Evolutionary conservation across 2,329 filamentous ascomycete species (phyloP), one percentile per base, ranked within the genome.

Genomic region (Alternaria longipes): DNA sequence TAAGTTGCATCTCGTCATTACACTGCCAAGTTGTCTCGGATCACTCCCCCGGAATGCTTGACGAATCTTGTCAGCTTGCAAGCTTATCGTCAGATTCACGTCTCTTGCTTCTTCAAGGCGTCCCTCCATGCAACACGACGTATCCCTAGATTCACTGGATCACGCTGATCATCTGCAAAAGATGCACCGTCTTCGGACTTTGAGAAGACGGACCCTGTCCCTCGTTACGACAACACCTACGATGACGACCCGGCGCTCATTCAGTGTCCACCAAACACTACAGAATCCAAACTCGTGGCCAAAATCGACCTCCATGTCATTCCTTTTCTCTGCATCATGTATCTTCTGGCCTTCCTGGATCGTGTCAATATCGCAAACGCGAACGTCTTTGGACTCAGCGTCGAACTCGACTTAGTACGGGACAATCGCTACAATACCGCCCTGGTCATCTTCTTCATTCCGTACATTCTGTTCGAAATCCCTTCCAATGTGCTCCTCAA

Each of bases 341-440:
- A 85, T 62, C 72, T 84, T n/a, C 70, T 84, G 14, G 81, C 81
- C 7, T 83, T 83, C 59, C 67, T 83, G n/a, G 81, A 83, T 56
- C 73, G 80, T 55, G 83, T 86, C 60, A 86, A 86, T 64, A 86
- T 86, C 51, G 76, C 81, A 34, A 86, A 86, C 62, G 84, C 84
- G 5, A 83, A 85, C 59, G 80, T 84, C 22, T 83, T 83, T 56
- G 82, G 83, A 12, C 74, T 86, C 11, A 80, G 80, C 1, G 71
- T 74, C 26, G 83, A 86, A 22, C 75, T 86, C 5, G 60, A 79
- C 5, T 77, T 86, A 1, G 63, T 66, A 5, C 74, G 76, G 8
- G 75, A 76, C 40, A 78, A 82, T 62, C 74, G 82, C 58, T 84
- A 83, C 71, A 86, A 85, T 60, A 80, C 73, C 3, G 83, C 84